A percentile compares a stretch with the other conserved stretches of the same genome.
Conservation (phyloP, 768 basidiomycete genomes). For the Xerocomellus amylosporus region DNA sequence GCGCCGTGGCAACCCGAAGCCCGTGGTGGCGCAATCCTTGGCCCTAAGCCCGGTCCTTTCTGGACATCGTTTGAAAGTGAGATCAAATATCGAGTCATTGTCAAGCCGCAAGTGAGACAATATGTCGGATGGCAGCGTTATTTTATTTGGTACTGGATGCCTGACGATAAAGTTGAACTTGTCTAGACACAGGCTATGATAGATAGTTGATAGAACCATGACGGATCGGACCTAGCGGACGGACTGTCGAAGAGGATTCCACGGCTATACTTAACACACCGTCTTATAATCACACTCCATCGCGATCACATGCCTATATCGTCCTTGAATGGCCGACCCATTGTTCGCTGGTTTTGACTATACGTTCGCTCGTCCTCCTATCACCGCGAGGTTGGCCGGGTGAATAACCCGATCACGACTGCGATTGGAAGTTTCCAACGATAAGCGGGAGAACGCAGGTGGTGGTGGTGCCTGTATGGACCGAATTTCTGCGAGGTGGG, state of each 20-base stretch:
- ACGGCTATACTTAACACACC: slow-evolving; percentile 5
- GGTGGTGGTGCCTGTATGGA: not conserved
- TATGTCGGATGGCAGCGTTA: not conserved
- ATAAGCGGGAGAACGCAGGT: not conserved
- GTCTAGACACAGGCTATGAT: too few species aligned
- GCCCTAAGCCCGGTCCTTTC: not conserved
- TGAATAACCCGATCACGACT: not conserved
- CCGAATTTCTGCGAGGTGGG: not conserved
- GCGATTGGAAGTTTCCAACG: not conserved
- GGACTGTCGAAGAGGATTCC: not conserved
- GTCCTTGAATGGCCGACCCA: slow-evolving; percentile 2
- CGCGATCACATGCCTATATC: not conserved
- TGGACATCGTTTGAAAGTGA: not conserved
- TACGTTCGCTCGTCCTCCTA: not conserved
- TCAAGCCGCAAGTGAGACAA: not conserved
- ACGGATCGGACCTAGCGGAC: slow-evolving; percentile 1
- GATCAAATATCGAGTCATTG: slow-evolving; percentile 1
- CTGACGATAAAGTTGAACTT: not conserved
- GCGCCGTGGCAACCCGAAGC: slow-evolving; percentile 9
- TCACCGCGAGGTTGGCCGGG: slow-evolving; percentile 3
- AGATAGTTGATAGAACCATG: not conserved
- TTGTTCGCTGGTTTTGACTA: slow-evolving; percentile 21
- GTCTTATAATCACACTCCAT: slow-evolving; percentile 17
- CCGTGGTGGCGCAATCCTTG: slow-evolving; percentile 1
- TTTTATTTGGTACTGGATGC: not conserved